Percentiles rank a stretch among this genome's conserved stretches.
Conservation (phyloP, 2,329 filamentous ascomycete species). For the Fusarium aywerte region DNA sequence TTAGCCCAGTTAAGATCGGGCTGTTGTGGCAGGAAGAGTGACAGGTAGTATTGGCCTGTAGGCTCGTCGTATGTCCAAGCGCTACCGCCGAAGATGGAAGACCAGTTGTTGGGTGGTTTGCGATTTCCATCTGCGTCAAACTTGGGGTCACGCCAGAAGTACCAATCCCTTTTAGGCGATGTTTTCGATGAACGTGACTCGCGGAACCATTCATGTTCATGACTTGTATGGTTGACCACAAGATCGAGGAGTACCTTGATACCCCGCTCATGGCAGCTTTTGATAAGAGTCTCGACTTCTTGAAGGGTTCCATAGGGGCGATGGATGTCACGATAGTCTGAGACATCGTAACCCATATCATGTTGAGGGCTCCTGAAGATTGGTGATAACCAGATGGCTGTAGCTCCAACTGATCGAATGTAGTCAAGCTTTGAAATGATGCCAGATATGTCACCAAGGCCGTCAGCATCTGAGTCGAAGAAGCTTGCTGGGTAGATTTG, state of each 20-base stretch:
- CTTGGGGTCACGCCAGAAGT: constrained; percentile 63
- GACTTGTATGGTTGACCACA: constrained; percentile 48
- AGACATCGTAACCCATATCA: constrained; percentile 75
- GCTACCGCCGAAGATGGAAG: constrained; percentile 52
- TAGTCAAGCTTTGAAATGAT: constrained; percentile 46
- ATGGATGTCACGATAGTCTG: constrained; percentile 61
- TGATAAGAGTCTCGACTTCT: constrained; percentile 72
- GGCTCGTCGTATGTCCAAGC: constrained; percentile 75
- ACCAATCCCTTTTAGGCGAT: constrained; percentile 66
- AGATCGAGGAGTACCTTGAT: constrained; percentile 45
- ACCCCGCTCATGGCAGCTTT: constrained; percentile 61
- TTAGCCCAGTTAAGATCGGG: constrained; percentile 86
- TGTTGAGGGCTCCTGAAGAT: constrained; percentile 58
- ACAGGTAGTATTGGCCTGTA: constrained; percentile 77
- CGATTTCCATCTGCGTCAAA: constrained; percentile 51
- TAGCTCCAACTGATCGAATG: constrained; percentile 39
- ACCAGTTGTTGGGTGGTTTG: constrained; percentile 59
- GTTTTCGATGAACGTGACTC: constrained; percentile 62
- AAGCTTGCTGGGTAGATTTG: constrained; percentile 53
- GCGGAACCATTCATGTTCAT: constrained; percentile 65
- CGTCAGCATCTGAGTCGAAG: constrained; percentile 38
- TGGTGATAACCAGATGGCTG: constrained; percentile 42
- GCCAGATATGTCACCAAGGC: constrained; percentile 40
- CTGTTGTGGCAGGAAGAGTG: constrained; percentile 76
- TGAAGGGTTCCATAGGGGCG: constrained; percentile 70